Conservation (phyloP, 1,284 basidiomycete genomes). For the Agaricales sp. region DNA sequence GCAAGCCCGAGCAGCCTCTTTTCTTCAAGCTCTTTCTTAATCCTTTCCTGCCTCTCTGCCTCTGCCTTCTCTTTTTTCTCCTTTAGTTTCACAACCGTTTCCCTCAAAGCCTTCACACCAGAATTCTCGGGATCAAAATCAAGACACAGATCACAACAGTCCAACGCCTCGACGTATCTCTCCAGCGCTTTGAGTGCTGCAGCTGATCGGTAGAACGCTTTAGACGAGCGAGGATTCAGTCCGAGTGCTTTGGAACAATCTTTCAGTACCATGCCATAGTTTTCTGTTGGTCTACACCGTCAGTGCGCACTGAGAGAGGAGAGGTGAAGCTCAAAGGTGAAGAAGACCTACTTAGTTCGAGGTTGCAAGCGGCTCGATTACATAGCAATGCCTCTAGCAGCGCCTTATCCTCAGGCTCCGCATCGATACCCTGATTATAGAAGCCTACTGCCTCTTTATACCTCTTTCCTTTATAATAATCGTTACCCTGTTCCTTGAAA, state of each 20-base stretch:
- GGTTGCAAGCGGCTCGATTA: constrained; percentile 89
- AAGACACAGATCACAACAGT: constrained; percentile 66
- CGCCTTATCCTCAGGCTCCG: constrained; percentile 55
- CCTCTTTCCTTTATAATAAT: constrained; percentile 82
- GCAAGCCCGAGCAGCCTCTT: constrained; percentile 40
- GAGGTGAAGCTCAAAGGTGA: constrained; percentile 5
- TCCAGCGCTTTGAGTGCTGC: constrained; percentile 66
- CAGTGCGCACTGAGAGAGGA: constrained; percentile 3
- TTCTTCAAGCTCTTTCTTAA: constrained; percentile 35
- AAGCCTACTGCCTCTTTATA: constrained; percentile 84
- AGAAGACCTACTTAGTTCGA: constrained; percentile 64
- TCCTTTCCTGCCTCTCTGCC: constrained; percentile 36
- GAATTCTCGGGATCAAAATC: constrained; percentile 46
- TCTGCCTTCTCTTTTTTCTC: constrained; percentile 39
- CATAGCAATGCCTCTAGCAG: constrained; percentile 68
- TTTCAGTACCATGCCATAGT: constrained; percentile 75
- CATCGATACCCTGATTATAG: constrained; percentile 86
- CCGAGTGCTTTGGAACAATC: constrained; percentile 74
- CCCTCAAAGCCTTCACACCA: constrained; percentile 34
- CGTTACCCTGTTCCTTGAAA: constrained; percentile 94
- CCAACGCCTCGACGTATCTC: constrained; percentile 68
- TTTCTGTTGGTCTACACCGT: constrained; percentile 41
- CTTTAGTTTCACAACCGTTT: constrained; percentile 35
- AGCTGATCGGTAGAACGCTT: constrained; percentile 80
- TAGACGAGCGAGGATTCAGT: constrained; percentile 54